phyloP scores from a whole-genome alignment of 257 asterid species.

The Solanum lycopersicoides region DNA sequence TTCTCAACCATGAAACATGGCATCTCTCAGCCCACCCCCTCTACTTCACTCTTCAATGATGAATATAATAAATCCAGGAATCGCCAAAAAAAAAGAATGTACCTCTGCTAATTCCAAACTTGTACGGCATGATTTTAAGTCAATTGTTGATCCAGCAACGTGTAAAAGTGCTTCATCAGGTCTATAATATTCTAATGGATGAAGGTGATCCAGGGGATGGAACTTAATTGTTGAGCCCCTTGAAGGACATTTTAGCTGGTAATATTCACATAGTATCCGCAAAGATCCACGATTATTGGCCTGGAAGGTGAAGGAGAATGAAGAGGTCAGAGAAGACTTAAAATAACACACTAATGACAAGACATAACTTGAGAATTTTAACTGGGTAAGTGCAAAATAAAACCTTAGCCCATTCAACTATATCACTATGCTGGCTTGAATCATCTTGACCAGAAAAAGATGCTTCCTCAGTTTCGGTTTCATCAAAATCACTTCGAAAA shows the following conservation, averaged over 20 bases:
- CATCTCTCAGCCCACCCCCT: background rate
- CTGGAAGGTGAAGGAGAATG: constrained; percentile 28
- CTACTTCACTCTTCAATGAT: background rate
- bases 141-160: constrained; percentile 75
- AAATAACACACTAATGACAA: background rate
- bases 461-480: constrained; percentile 75
- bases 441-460: constrained; percentile 88
- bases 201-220: constrained; percentile 90
- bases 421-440: constrained; percentile 68
- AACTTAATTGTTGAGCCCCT: constrained; percentile 75
- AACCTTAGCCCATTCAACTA: constrained; percentile 98
- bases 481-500: constrained; percentile 66
- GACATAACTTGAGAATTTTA: background rate
- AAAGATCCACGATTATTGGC: constrained; percentile 74
- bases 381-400: background rate
- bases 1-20: background rate
- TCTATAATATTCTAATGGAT: constrained; percentile 81
- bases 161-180: constrained; percentile 61
- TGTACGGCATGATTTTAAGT: constrained; percentile 72
- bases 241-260: constrained; percentile 52
- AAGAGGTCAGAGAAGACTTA: constrained; percentile 1
- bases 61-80: background rate
- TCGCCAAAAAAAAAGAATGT: background rate
- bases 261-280: constrained; percentile 81
- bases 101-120: constrained; percentile 95